These are phyloP conservation scores for Biscogniauxia sp. DNA, from an alignment of 2,329 filamentous ascomycete genomes.

Conservation along the genomic window DNA sequence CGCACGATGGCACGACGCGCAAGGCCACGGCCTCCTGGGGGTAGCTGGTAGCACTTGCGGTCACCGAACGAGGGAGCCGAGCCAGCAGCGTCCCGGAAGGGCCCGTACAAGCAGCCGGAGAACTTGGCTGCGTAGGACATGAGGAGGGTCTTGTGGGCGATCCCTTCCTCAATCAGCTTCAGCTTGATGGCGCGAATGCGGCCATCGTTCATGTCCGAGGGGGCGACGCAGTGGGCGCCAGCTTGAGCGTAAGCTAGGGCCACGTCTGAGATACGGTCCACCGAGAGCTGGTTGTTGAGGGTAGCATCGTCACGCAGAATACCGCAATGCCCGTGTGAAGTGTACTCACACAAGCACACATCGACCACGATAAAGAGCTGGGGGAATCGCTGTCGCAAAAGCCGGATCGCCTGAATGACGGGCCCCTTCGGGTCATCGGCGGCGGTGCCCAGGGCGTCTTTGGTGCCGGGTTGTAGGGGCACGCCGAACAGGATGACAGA, in stretches of 20 bases:
- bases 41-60: slow-evolving; percentile 94
- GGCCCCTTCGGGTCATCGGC: slow-evolving; percentile 93
- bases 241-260: slow-evolving; percentile 95
- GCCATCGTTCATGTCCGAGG: slow-evolving; percentile 98
- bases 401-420: slow-evolving; percentile 81
- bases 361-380: slow-evolving; percentile 88
- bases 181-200: slow-evolving; percentile 97
- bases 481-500: slow-evolving; percentile 97
- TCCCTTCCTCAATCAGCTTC: slow-evolving; percentile 91
- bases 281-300: slow-evolving; percentile 88
- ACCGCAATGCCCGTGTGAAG: slow-evolving; percentile 94
- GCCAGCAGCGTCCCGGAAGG: slow-evolving; percentile 94
- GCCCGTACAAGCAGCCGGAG: slow-evolving; percentile 91
- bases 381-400: slow-evolving; percentile 82
- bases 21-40: slow-evolving; percentile 85
- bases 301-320: slow-evolving; percentile 91
- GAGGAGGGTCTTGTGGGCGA: slow-evolving; percentile 84
- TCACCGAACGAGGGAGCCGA: slow-evolving; percentile 91
- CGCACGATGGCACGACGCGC: slow-evolving; percentile 85
- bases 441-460: slow-evolving; percentile 87
- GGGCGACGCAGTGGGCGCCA: slow-evolving; percentile 93
- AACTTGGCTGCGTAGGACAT: slow-evolving; percentile 99
- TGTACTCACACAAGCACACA: slow-evolving; percentile 98
- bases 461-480: slow-evolving; percentile 73
- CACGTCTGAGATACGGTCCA: slow-evolving; percentile 95